A percentile compares a stretch with the other conserved stretches of the same genome.
These are phyloP conservation scores for Chaetoscypha palmicola DNA, from an alignment of 2,329 filamentous ascomycete genomes.

Conservation along the genomic window DNA sequence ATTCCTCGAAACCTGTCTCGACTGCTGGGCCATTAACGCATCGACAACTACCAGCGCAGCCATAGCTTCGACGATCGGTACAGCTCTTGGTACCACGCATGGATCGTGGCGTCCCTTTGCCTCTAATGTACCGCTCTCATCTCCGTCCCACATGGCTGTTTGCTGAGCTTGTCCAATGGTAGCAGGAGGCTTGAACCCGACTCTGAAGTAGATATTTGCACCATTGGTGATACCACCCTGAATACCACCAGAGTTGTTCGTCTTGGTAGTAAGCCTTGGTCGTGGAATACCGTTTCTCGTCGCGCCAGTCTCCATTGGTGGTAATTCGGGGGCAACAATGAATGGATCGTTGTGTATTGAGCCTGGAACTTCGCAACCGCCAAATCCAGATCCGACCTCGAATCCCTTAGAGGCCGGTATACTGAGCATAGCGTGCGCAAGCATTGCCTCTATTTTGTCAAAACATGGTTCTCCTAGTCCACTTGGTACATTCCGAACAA, in stretches of 20 bases:
- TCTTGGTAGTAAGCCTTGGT: conserved; percentile 66
- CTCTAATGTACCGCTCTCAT: conserved; percentile 64
- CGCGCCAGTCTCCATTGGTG: conserved; percentile 40
- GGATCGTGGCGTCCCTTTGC: conserved; percentile 94
- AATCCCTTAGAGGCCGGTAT: conserved; percentile 96
- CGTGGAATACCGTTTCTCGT: conserved; percentile 39
- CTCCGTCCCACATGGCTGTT: conserved; percentile 72
- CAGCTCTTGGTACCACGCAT: conserved; percentile 73
- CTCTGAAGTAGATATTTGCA: conserved; percentile 86
- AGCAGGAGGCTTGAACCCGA: conserved; percentile 90
- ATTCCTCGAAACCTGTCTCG: conserved; percentile 41
- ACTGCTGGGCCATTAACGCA: conserved; percentile 75
- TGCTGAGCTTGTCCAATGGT: conserved; percentile 86
- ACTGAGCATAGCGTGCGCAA: conserved; percentile 89
- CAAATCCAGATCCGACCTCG: conserved; percentile 90
- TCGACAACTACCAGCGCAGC: conserved; percentile 82
- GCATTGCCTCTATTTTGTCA: conserved; percentile 86
- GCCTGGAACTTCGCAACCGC: conserved; percentile 76
- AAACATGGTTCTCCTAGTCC: conserved; percentile 92
- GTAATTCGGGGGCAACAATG: conserved; percentile 42
- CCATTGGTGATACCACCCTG: conserved; percentile 11
- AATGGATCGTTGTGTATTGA: conserved; percentile 92
- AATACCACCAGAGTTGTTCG: conserved; percentile 48
- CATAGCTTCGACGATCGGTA: conserved; percentile 90
- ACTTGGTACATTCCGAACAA: conserved; percentile 77